phyloP scores from a whole-genome alignment of 441 rosid species.

The Sinapis alba region DNA sequence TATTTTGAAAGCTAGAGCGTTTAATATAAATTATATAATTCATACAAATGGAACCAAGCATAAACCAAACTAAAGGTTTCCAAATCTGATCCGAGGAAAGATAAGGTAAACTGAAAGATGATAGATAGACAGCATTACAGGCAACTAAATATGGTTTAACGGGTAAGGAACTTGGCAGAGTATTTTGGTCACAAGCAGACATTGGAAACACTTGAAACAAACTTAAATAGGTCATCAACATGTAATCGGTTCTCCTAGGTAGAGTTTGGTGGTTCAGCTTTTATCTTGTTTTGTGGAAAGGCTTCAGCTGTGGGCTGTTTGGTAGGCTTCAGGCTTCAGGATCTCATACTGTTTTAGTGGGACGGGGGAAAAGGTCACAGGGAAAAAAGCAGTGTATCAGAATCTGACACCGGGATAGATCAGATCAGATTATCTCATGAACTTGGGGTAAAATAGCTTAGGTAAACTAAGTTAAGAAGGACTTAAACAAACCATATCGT shows the following conservation, averaged over 20 bases:
- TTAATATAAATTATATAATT: conserved; percentile 33
- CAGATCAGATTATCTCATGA: conserved; percentile 53
- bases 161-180: conserved; percentile 67
- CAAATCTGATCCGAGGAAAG: conserved; percentile 45
- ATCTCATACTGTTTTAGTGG: conserved; percentile 86
- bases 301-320: conserved; percentile 76
- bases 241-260: conserved; percentile 68
- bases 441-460: conserved; percentile 14
- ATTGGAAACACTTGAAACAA: conserved; percentile 48
- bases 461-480: conserved; percentile 21
- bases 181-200: conserved; percentile 57
- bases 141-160: conserved; percentile 60
- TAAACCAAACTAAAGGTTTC: conserved; percentile 52
- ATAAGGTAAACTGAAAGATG: conserved; percentile 32
- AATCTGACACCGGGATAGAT: conserved; percentile 61
- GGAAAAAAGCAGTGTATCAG: conserved; percentile 67
- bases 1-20: conserved; percentile 2
- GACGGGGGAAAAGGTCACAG: conserved; percentile 71
- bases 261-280: conserved; percentile 80
- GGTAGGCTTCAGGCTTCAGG: conserved; percentile 96
- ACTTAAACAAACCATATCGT: conserved; percentile 30
- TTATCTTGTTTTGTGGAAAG: conserved; percentile 83
- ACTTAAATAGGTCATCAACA: conserved; percentile 52
- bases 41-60: conserved; percentile 53
- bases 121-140: conserved; percentile 34